These are phyloP conservation scores for Viola pubescens DNA, from an alignment of 441 rosid genomes.

Conservation along the genomic window DNA sequence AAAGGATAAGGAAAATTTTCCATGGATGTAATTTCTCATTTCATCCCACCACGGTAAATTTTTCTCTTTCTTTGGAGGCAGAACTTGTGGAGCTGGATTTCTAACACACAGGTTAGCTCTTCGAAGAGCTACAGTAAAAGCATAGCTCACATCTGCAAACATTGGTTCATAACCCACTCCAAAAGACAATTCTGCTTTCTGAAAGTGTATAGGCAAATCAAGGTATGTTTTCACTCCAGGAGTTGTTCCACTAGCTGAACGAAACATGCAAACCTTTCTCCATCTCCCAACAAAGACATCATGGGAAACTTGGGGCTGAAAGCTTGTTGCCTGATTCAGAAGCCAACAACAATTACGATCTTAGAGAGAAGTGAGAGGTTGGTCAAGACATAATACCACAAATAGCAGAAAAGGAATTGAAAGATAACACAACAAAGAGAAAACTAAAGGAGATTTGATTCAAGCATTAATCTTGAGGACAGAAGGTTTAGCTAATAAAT, in stretches of 20 bases:
- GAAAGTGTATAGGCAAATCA: slow-evolving; percentile 72
- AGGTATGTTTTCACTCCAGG: slow-evolving; percentile 91
- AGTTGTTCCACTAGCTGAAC: slow-evolving; percentile 96
- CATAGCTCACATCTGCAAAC: slow-evolving; percentile 93
- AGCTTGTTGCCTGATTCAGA: slow-evolving; percentile 76
- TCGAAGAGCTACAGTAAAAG: slow-evolving; percentile 96
- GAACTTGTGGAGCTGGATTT: slow-evolving; percentile 47
- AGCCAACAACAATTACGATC: slow-evolving; percentile 15
- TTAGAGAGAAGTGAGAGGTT: slow-evolving; percentile 1
- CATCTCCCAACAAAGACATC: slow-evolving; percentile 94
- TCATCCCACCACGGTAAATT: slow-evolving; percentile 99
- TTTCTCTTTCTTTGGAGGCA: slow-evolving; percentile 74
- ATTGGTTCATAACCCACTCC: slow-evolving; percentile 98
- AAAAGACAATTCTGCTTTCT: slow-evolving; percentile 70
- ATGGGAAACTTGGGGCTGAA: slow-evolving; percentile 91
- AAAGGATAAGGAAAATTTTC: slow-evolving; percentile 59
- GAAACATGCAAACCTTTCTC: slow-evolving; percentile 93
- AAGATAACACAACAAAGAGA: neutral
- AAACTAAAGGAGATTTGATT: neutral
- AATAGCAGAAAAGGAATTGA: neutral
- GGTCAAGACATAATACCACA: slow-evolving; percentile 4
- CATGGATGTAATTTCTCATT: slow-evolving; percentile 90
- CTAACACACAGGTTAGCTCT: slow-evolving; percentile 88
- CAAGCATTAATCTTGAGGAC: neutral
- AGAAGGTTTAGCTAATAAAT: neutral